Conservation (phyloP, 352 stramenopile genomes). For the Aphanomyces invadans region DNA sequence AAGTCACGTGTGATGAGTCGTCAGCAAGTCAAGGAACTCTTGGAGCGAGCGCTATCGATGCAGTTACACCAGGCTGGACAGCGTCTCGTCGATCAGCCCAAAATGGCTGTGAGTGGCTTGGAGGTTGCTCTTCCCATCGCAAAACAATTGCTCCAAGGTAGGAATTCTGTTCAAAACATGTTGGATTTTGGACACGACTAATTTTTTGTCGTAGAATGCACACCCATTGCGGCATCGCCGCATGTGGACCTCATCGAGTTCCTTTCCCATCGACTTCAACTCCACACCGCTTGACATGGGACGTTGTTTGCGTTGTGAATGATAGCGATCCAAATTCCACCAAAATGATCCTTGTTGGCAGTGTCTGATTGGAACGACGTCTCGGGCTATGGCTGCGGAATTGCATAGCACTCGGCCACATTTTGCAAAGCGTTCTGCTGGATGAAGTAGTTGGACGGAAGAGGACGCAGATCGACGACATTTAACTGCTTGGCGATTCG, state of each 20-base stretch:
- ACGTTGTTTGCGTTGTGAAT: too few relatives aligned
- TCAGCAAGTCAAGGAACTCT: slow-evolving; percentile 3
- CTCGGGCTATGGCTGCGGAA: not conserved
- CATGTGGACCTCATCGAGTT: not conserved
- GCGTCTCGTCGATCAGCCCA: slow-evolving; percentile 4
- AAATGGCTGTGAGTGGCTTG: not conserved
- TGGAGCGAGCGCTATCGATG: slow-evolving; percentile 6
- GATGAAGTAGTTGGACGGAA: not conserved
- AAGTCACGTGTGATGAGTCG: not conserved
- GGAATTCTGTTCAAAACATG: too few relatives aligned
- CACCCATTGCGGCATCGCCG: not conserved
- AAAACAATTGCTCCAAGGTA: slow-evolving; percentile 10
- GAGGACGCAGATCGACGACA: not conserved
- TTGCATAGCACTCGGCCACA: not conserved
- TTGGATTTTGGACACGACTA: too few relatives aligned
- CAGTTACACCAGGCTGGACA: not conserved
- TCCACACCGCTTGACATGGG: too few relatives aligned
- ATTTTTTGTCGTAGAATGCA: too few relatives aligned
- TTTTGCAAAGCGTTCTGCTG: not conserved
- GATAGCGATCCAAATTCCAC: too few relatives aligned
- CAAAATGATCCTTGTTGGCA: too few relatives aligned
- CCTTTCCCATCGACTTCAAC: not conserved
- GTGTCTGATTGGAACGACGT: too few relatives aligned
- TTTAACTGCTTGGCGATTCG: not conserved
- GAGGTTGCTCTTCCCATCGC: not conserved